Conservation (phyloP, 2,329 filamentous ascomycete genomes). For the Ustulina deusta region DNA sequence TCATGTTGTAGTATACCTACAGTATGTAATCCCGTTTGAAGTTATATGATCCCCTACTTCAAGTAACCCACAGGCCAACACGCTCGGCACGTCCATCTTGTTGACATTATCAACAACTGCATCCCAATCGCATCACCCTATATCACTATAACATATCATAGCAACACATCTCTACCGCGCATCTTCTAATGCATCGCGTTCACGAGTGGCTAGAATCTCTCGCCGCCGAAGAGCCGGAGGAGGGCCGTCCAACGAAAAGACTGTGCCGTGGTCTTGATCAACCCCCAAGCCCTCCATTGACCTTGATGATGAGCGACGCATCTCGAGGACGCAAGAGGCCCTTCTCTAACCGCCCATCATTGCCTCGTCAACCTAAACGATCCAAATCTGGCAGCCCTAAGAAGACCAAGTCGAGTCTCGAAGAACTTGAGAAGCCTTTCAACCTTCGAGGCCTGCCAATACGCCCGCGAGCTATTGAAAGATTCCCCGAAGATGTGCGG, state of each 20-base stretch:
- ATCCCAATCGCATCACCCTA: not conserved
- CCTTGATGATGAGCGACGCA: not conserved
- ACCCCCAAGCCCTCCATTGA: slow-evolving; percentile 12
- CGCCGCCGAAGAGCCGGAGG: slow-evolving; percentile 4
- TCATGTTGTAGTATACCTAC: no score
- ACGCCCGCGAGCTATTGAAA: not conserved
- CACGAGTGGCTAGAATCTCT: slow-evolving; percentile 10
- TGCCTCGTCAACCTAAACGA: slow-evolving; percentile 1
- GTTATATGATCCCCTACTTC: no score
- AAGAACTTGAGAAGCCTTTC: slow-evolving; percentile 53
- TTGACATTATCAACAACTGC: not conserved
- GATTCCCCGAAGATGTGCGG: slow-evolving; percentile 14
- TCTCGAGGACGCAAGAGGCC: slow-evolving; percentile 9
- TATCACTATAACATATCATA: not conserved
- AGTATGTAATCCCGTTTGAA: no score
- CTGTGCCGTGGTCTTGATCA: slow-evolving; percentile 7
- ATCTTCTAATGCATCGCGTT: slow-evolving; percentile 11
- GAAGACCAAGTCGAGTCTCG: slow-evolving; percentile 57
- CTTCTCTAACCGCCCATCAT: not conserved
- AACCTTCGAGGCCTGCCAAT: slow-evolving; percentile 15
- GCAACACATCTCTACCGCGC: no score
- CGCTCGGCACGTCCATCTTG: no score
- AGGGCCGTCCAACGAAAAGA: slow-evolving; percentile 5
- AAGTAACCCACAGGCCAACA: no score
- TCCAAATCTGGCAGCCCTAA: slow-evolving; percentile 40